Evolutionary conservation across 306 rosid species (phyloP).

Genomic region (Dryas alaskensis): DNA sequence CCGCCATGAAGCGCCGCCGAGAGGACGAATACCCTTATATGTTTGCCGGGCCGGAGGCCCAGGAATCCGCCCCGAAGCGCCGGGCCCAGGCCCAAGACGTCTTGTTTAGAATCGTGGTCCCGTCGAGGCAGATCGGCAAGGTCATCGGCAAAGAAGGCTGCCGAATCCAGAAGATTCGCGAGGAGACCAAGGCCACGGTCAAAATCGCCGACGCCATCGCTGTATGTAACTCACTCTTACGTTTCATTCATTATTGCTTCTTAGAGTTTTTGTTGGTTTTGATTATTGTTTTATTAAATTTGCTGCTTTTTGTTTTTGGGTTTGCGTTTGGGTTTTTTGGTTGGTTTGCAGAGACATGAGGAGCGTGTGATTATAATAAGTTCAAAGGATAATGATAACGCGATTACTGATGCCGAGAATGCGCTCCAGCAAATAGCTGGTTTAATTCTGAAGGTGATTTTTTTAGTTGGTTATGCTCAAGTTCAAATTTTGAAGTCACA

Average conservation of each 20-base stretch:
- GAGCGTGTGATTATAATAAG: constrained; percentile 93
- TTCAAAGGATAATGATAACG: constrained; percentile 65
- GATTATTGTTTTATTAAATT: neutral
- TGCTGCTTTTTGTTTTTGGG: neutral
- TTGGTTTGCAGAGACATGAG: constrained; percentile 66
- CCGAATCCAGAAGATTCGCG: constrained; percentile 85
- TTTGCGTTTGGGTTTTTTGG: too few species aligned
- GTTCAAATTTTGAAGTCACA: neutral
- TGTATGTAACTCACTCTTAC: constrained; percentile 32
- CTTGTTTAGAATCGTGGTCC: constrained; percentile 74
- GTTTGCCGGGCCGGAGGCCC: constrained; percentile 15
- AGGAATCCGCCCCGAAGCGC: constrained; percentile 54
- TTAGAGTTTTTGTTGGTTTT: constrained; percentile 18
- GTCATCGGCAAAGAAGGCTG: constrained; percentile 92
- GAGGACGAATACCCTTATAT: constrained; percentile 47
- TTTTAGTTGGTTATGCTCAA: neutral
- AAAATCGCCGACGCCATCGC: constrained; percentile 84
- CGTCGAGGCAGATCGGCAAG: constrained; percentile 92
- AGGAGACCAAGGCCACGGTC: constrained; percentile 66
- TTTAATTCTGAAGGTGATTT: constrained; percentile 69
- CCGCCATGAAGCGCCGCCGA: constrained; percentile 66
- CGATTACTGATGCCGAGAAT: constrained; percentile 76
- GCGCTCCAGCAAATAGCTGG: constrained; percentile 74
- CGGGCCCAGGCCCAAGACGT: constrained; percentile 65
- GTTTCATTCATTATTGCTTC: neutral